Conservation (phyloP, 225 moss, liverwort and hornwort species). For the Pleurozium schreberi region DNA sequence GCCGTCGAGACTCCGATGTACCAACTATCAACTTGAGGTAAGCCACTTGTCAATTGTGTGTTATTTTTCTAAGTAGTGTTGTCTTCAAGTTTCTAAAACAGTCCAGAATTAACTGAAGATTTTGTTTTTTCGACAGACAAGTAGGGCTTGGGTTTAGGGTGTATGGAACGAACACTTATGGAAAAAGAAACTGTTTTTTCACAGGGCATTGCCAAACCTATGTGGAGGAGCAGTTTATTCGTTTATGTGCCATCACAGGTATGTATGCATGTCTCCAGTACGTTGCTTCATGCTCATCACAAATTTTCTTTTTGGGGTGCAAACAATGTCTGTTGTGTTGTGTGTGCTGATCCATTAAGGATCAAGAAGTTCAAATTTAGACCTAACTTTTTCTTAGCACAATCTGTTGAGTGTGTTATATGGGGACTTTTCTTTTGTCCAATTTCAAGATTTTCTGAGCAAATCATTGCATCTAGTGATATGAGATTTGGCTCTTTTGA, state of each 20-base stretch:
- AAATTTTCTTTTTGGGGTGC: background rate
- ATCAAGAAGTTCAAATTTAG: background rate
- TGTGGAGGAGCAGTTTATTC: constrained; percentile 99
- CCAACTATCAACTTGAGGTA: constrained; percentile 51
- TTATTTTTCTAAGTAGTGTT: background rate
- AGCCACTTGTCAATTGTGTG: background rate
- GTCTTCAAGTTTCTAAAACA: background rate
- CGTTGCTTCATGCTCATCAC: background rate
- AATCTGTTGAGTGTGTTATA: background rate
- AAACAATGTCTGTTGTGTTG: background rate
- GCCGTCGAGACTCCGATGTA: constrained; percentile 36
- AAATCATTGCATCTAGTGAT: background rate
- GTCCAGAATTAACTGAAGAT: background rate
- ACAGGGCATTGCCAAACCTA: constrained; percentile 87
- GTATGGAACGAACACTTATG: background rate
- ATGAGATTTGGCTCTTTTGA: background rate
- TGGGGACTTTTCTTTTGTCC: background rate
- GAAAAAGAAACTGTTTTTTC: background rate
- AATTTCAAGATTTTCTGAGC: background rate
- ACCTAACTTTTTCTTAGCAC: background rate
- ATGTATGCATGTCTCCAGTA: background rate
- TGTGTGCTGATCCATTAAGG: background rate
- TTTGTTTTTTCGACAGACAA: background rate
- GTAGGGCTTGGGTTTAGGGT: background rate
- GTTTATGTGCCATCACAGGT: constrained; percentile 99